phyloP scores from a whole-genome alignment of 768 basidiomycete species.

The Myochromella boudieri region DNA sequence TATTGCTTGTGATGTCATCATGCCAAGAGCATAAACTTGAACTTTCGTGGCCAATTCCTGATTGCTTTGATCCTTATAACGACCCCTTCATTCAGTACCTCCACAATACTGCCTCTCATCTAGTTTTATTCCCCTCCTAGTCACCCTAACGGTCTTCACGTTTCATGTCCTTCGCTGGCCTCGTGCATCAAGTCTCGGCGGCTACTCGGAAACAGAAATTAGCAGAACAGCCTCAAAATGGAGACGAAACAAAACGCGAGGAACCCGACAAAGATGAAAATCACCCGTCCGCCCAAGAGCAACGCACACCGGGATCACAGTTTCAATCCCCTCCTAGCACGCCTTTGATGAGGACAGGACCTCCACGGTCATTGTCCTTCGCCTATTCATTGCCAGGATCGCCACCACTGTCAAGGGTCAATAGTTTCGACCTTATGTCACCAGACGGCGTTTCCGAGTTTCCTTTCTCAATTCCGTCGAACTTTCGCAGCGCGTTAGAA shows the following conservation, averaged over 20 bases:
- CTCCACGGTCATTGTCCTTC: constrained; percentile 71
- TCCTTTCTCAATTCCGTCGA: constrained; percentile 21
- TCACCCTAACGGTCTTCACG: too few relatives aligned
- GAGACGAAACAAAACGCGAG: neutral
- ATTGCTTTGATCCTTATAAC: too few relatives aligned
- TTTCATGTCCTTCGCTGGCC: constrained; percentile 26
- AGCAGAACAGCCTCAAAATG: neutral
- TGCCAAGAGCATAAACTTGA: constrained; percentile 3
- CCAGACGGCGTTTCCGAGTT: constrained; percentile 27
- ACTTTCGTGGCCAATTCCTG: neutral
- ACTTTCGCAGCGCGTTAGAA: constrained; percentile 68
- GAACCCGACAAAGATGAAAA: neutral
- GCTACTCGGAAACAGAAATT: constrained; percentile 6
- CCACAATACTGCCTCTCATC: too few relatives aligned
- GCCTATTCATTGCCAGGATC: constrained; percentile 54
- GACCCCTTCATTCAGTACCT: too few relatives aligned
- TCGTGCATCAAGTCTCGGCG: constrained; percentile 24
- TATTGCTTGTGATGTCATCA: constrained; percentile 25
- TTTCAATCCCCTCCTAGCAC: constrained; percentile 39
- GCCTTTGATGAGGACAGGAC: constrained; percentile 68
- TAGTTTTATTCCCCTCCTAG: too few relatives aligned
- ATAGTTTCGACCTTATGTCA: constrained; percentile 20
- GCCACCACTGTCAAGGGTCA: constrained; percentile 26
- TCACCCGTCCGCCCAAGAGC: constrained; percentile 8
- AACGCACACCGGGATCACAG: constrained; percentile 17